Evolutionary conservation across 164 flowering plant species (phyloP).

Genomic region (Sextonia rubra): DNA sequence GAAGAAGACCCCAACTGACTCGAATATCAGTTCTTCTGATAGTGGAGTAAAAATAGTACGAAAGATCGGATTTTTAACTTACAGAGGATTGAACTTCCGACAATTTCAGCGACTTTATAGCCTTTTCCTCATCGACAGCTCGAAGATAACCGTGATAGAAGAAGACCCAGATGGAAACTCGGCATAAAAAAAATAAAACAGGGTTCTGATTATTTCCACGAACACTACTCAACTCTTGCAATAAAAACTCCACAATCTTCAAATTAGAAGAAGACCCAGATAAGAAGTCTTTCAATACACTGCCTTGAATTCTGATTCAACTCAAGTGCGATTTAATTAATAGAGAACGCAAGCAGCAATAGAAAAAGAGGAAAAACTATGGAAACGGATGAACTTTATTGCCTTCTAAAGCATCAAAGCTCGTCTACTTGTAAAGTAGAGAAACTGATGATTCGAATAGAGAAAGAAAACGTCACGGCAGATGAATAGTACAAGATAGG

Average conservation of each 20-base stretch:
- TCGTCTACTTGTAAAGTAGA: background rate
- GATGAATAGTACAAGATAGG: background rate
- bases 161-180: slow-evolving; percentile 2
- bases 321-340: background rate
- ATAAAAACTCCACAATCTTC: background rate
- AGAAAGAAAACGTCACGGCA: background rate
- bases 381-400: background rate
- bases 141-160: background rate
- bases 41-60: background rate
- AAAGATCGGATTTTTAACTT: background rate
- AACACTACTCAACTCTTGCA: background rate
- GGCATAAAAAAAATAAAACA: background rate
- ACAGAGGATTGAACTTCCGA: background rate
- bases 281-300: background rate
- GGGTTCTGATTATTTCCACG: background rate
- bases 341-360: background rate
- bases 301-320: background rate
- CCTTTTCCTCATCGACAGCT: background rate
- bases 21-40: background rate
- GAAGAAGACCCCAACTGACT: slow-evolving; percentile 1
- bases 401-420: background rate
- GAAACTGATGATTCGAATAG: background rate
- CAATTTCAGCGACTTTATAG: background rate
- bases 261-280: background rate
- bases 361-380: background rate